phyloP scores from a whole-genome alignment of 2,329 filamentous ascomycete species.

The Colletotrichum sp. region DNA sequence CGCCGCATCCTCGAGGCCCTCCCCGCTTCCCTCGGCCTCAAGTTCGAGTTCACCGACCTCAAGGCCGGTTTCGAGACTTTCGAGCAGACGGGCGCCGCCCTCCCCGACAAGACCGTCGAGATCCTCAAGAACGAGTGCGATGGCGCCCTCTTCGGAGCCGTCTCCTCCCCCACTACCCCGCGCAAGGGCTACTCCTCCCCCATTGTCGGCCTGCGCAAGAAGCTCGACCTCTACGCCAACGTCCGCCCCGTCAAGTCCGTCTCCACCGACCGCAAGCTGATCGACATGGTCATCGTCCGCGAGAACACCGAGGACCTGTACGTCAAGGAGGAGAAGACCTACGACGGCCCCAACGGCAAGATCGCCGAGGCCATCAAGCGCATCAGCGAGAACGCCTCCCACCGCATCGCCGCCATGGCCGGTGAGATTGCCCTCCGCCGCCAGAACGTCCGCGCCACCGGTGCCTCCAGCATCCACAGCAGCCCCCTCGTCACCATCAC shows the following conservation, averaged over 20 bases:
- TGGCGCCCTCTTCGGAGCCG: constrained; percentile 94
- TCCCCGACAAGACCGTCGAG: constrained; percentile 90
- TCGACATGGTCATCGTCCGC: constrained; percentile 97
- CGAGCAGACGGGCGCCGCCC: constrained; percentile 83
- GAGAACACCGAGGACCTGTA: constrained; percentile 99
- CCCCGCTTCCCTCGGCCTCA: constrained; percentile 86
- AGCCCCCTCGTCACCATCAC: constrained; percentile 89
- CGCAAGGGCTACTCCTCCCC: constrained; percentile 96
- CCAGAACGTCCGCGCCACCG: constrained; percentile 75
- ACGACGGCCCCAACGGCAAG: constrained; percentile 73
- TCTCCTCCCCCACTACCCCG: constrained; percentile 87
- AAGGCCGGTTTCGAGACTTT: constrained; percentile 94
- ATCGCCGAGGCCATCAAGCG: constrained; percentile 98
- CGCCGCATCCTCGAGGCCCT: constrained; percentile 92
- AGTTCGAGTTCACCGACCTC: constrained; percentile 93
- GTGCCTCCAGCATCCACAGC: constrained; percentile 65
- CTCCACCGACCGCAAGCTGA: constrained; percentile 67
- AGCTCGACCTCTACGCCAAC: constrained; percentile 94
- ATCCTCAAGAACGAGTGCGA: constrained; percentile 91
- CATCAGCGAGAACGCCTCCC: constrained; percentile 85
- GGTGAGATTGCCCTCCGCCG: constrained; percentile 91
- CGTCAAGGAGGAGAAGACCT: constrained; percentile 94
- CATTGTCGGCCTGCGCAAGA: constrained; percentile 95
- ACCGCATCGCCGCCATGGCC: constrained; percentile 89
- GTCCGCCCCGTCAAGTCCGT: constrained; percentile 94